Percentiles rank a stretch among this genome's conserved stretches.
phyloP scores from a whole-genome alignment of 305 asterid species.

The Lippia alba region DNA sequence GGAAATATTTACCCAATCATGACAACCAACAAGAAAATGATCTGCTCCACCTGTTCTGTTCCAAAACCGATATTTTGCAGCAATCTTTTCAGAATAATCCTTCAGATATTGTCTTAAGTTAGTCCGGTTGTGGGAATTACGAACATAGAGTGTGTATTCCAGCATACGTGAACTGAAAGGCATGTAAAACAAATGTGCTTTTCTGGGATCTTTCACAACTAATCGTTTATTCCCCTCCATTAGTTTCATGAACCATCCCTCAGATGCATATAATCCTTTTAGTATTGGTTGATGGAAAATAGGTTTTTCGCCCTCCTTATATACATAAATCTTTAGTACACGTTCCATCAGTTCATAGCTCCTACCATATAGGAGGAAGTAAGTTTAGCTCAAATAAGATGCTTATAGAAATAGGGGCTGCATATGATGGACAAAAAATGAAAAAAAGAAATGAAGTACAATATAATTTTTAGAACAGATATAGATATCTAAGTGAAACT shows the following conservation, averaged over 20 bases:
- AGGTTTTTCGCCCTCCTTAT: constrained; percentile 86
- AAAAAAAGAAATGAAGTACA: too few species aligned
- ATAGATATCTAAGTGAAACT: too few species aligned
- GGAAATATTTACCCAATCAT: constrained; percentile 80
- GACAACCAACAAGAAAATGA: constrained; percentile 96
- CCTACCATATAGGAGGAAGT: constrained; percentile 35
- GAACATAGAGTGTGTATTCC: constrained; percentile 66
- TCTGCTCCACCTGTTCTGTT: constrained; percentile 97
- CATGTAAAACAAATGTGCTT: constrained; percentile 88
- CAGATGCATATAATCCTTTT: constrained; percentile 90
- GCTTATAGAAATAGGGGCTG: neutral
- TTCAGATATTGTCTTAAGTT: constrained; percentile 75
- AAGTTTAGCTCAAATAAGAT: neutral
- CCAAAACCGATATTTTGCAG: constrained; percentile 84
- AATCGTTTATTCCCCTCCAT: constrained; percentile 79
- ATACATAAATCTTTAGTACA: constrained; percentile 68
- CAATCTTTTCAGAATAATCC: constrained; percentile 74
- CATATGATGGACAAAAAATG: too few species aligned
- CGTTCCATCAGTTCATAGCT: constrained; percentile 92
- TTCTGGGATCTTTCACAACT: constrained; percentile 72
- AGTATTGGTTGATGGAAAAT: constrained; percentile 87
- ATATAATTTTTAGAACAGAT: too few species aligned
- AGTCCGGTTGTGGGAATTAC: constrained; percentile 81
- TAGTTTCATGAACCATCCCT: constrained; percentile 97
- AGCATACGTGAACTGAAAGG: constrained; percentile 91